phyloP scores from a whole-genome alignment of 2,329 filamentous ascomycete genomes.

The Dissoconium aciculare region DNA sequence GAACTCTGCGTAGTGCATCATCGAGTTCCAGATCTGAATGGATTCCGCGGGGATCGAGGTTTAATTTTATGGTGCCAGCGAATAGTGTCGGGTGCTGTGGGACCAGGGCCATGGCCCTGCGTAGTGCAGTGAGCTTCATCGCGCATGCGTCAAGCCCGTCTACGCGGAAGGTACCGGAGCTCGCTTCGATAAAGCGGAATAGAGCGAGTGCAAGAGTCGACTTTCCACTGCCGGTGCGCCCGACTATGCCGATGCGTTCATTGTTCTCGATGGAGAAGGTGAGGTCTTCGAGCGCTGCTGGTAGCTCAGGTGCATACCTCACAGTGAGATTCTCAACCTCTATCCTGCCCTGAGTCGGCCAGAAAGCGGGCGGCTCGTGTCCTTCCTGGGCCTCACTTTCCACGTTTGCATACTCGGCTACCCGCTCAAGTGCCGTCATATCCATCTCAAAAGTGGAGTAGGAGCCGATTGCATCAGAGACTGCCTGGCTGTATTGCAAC shows the following conservation, averaged over 20 bases:
- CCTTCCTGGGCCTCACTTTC: constrained; percentile 59
- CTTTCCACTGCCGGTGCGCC: constrained; percentile 54
- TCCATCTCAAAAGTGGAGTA: constrained; percentile 4
- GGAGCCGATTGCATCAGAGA: constrained; percentile 1
- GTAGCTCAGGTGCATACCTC: constrained; percentile 67
- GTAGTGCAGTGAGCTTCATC: background rate
- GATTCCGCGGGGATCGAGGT: constrained; percentile 61
- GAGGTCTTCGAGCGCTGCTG: constrained; percentile 63
- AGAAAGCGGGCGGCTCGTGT: constrained; percentile 39
- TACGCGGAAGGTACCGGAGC: background rate
- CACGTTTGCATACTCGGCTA: constrained; percentile 67
- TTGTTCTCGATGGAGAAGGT: constrained; percentile 64
- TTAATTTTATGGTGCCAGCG: constrained; percentile 53
- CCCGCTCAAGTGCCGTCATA: constrained; percentile 6
- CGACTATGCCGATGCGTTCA: constrained; percentile 87
- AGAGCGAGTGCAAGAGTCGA: constrained; percentile 3
- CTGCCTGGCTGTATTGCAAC: constrained; percentile 1
- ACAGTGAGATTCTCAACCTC: constrained; percentile 76
- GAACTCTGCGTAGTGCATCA: constrained; percentile 1
- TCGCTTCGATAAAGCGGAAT: background rate
- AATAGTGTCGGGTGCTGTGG: background rate
- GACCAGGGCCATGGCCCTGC: background rate
- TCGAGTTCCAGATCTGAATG: constrained; percentile 51
- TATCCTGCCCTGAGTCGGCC: constrained; percentile 68
- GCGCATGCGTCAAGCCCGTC: constrained; percentile 1